Conservation (phyloP, 179 eudicot species). For the Spinacia oleracea region DNA sequence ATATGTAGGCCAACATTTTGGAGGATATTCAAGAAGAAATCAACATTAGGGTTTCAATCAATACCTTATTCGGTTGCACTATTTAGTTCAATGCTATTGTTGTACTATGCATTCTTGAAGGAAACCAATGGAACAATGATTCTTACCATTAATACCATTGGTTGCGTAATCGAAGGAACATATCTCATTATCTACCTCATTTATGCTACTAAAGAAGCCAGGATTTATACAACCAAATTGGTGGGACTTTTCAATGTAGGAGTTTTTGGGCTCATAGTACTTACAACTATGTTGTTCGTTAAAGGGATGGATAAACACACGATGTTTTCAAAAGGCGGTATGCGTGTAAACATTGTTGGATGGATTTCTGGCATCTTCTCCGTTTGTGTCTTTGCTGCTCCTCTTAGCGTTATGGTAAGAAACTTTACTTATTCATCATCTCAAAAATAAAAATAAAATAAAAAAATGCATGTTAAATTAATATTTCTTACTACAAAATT, state of each 20-base stretch:
- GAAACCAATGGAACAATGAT: conserved; percentile 43
- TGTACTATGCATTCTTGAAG: conserved; percentile 71
- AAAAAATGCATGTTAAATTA: too few relatives aligned
- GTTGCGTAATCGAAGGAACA: conserved; percentile 46
- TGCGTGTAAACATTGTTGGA: conserved; percentile 53
- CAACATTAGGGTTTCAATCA: conserved; percentile 76
- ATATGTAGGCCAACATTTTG: conserved; percentile 84
- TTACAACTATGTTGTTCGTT: conserved; percentile 32
- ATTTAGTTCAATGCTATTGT: conserved; percentile 73
- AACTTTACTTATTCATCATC: background rate
- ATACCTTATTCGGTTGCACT: conserved; percentile 78
- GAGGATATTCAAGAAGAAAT: conserved; percentile 62
- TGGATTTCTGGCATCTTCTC: conserved; percentile 83
- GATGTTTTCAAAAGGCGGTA: conserved; percentile 31
- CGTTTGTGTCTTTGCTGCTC: conserved; percentile 74
- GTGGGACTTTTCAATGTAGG: conserved; percentile 54
- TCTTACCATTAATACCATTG: conserved; percentile 65
- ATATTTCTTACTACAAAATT: background rate
- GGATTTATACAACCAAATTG: conserved; percentile 52
- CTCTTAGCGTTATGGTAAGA: conserved; percentile 78
- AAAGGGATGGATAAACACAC: conserved; percentile 23
- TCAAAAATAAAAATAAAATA: too few relatives aligned
- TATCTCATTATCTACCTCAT: conserved; percentile 59
- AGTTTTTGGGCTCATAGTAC: conserved; percentile 43
- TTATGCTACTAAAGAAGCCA: conserved; percentile 64